Evolutionary conservation across 2,329 filamentous ascomycete genomes (phyloP), one percentile per base, ranked within the genome.

Genomic region (Aureobasidium musti): DNA sequence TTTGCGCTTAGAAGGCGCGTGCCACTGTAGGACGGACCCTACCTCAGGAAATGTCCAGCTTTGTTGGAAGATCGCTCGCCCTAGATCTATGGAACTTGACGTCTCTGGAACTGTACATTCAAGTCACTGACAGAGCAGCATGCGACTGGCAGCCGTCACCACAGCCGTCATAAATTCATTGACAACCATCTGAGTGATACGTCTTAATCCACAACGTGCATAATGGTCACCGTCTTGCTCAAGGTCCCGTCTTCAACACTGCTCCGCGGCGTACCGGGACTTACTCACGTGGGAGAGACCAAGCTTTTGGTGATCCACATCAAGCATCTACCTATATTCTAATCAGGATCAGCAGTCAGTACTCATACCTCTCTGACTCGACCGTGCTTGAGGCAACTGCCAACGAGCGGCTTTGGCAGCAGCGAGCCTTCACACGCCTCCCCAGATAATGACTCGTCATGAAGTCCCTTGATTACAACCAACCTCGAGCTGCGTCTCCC

Each of bases 311-410:
- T 43, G 54, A 59, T 59, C 54, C 8, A 59, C 54, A 43, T 33
- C 54, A 43, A 43, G 33, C 54, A 45, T 39, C 37, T 33, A 59
- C 54, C 54, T 59, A 30, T 59, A 33, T 26, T 39, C 26, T 43
- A 59, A 59, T 59, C 37, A 33, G 28, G 54, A 59, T 59, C 54
- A 30, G 54, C 37, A 45, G 26, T 45, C 23, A 59, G 39, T 59
- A 57, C 54, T 59, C 54, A 59, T 26, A 28, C 26, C 5, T 33
- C 3, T 37, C 17, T 59, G 54, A 59, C 54, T 43, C 54, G 54
- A 7, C 17, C 39, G 2, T 37, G 3, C 14, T 8, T 7, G 17
- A 13, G 4, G 6, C 2, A 21, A 19, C 39, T 45, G 19, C 23
- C 39, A 43, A 59, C 33, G 13, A 14, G 53, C 35, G 14, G 13